Percentiles rank a stretch among this genome's conserved stretches.
Evolutionary conservation across 169 alveolate genomes (phyloP).

Genomic region (Eimeria tenella): DNA sequence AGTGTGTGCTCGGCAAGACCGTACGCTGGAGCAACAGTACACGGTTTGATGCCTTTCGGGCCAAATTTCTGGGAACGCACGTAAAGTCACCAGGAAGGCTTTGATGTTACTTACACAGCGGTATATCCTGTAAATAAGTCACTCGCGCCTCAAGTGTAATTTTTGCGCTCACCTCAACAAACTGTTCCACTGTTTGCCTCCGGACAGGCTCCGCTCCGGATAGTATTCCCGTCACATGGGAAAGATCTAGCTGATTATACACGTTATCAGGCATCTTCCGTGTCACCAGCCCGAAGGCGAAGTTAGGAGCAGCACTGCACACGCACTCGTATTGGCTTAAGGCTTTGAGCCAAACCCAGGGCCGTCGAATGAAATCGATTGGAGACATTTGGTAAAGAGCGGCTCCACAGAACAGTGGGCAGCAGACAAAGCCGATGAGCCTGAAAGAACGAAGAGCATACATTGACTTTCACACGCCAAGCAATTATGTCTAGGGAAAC

Average conservation of each 20-base stretch:
- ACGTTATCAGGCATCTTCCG: slow-evolving; percentile 83
- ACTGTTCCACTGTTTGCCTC: slow-evolving; percentile 81
- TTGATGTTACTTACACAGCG: no score
- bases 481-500: not conserved
- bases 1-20: slow-evolving; percentile 88
- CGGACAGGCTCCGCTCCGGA: slow-evolving; percentile 88
- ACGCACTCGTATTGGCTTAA: slow-evolving; percentile 84
- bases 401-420: slow-evolving; percentile 85
- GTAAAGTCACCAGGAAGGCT: not conserved
- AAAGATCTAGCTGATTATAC: slow-evolving; percentile 80
- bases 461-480: not conserved
- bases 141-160: not conserved
- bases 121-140: not conserved
- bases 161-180: slow-evolving; percentile 70
- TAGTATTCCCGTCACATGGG: slow-evolving; percentile 82
- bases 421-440: slow-evolving; percentile 84
- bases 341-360: slow-evolving; percentile 85
- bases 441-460: slow-evolving; percentile 57
- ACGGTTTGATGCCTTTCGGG: slow-evolving; percentile 75
- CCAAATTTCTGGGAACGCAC: slow-evolving; percentile 79
- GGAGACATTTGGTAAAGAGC: slow-evolving; percentile 86
- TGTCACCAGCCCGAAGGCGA: slow-evolving; percentile 86
- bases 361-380: slow-evolving; percentile 85
- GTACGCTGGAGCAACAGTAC: slow-evolving; percentile 82
- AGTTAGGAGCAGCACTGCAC: slow-evolving; percentile 87